Conservation (phyloP, 2,329 filamentous ascomycete genomes). For the Pseudogymnoascus sp. region DNA sequence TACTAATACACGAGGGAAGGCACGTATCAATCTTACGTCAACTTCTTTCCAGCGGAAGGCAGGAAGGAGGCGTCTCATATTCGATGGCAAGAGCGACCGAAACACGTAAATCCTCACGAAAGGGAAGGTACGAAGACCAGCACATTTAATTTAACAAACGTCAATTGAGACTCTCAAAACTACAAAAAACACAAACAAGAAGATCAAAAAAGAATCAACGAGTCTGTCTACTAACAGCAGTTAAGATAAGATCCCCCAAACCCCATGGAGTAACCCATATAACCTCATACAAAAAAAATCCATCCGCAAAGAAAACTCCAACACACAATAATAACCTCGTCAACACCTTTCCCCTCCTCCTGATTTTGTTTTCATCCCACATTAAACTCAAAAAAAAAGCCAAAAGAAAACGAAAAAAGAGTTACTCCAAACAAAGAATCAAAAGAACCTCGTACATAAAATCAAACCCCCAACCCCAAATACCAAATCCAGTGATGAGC, state of each 20-base stretch:
- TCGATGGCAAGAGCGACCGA: too few species aligned
- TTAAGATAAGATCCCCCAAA: not conserved
- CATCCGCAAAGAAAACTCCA: not conserved
- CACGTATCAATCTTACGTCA: not conserved
- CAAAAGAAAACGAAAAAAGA: not conserved
- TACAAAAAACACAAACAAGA: not conserved
- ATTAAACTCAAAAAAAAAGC: not conserved
- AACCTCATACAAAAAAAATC: not conserved
- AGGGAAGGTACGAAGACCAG: not conserved
- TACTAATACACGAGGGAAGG: not conserved
- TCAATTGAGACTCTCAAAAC: not conserved
- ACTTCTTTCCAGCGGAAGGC: not conserved
- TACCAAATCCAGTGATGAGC: slow-evolving; percentile 6
- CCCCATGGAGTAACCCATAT: not conserved
- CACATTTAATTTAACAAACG: not conserved
- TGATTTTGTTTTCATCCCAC: not conserved
- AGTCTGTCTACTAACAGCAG: not conserved
- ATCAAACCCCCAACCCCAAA: not conserved
- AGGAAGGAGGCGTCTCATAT: not conserved
- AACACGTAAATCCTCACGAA: not conserved
- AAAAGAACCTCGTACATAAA: not conserved
- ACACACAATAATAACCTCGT: not conserved
- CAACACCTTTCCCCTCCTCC: not conserved
- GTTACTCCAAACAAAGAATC: not conserved
- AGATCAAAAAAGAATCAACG: not conserved